Percentiles rank a stretch among this genome's conserved stretches.
Evolutionary conservation across 345 rosid genomes (phyloP).

Genomic region (Syzygium grande): DNA sequence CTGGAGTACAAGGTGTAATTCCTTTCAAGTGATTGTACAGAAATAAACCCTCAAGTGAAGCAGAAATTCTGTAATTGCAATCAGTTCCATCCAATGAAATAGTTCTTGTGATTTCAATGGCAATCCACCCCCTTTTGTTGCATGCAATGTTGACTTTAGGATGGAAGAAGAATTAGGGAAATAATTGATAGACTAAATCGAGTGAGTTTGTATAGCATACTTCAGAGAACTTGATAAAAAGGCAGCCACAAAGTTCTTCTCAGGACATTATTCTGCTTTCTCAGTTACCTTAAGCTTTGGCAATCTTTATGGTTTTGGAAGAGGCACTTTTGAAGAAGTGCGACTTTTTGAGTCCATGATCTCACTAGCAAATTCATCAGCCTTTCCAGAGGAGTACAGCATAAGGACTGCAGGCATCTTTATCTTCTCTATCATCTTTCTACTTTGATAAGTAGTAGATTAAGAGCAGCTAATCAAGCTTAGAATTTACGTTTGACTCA

Average conservation of each 20-base stretch:
- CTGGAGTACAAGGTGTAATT: background rate
- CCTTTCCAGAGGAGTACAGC: background rate
- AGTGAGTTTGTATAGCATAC: background rate
- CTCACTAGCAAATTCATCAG: background rate
- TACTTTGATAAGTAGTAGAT: fast-evolving
- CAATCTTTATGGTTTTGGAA: background rate
- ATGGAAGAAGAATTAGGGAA: background rate
- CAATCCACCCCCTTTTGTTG: background rate
- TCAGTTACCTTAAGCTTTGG: background rate
- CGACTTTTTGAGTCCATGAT: background rate
- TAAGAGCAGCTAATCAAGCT: background rate
- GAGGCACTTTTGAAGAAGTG: background rate
- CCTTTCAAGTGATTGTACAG: background rate
- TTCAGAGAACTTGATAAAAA: background rate
- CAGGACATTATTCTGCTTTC: background rate
- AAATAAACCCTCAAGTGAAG: background rate
- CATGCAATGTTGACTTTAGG: background rate
- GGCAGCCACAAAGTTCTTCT: background rate
- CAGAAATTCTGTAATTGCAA: background rate
- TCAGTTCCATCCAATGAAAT: background rate
- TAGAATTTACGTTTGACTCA: background rate
- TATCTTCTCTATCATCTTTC: background rate
- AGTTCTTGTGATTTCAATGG: background rate
- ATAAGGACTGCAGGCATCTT: background rate
- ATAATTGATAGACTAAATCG: background rate